Percentiles rank a stretch among this genome's conserved stretches.
Conservation (phyloP, 1,139 yeast genomes). For the Zygosaccharomyces pseudobailii region DNA sequence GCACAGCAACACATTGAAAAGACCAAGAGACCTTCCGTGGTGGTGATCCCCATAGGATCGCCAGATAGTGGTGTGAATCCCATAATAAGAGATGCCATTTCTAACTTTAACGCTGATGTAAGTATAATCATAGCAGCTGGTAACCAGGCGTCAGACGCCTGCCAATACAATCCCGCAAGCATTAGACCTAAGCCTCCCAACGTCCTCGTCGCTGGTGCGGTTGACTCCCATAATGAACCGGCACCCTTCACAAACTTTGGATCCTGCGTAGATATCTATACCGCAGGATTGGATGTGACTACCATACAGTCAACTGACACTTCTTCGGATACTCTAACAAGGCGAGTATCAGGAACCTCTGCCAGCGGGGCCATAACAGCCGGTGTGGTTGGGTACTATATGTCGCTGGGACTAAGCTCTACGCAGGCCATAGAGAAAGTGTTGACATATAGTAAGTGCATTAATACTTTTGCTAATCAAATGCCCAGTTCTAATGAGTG, state of each 20-base stretch:
- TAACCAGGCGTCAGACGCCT: slow-evolving; percentile 59
- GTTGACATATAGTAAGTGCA: not conserved
- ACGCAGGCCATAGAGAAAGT: slow-evolving; percentile 40
- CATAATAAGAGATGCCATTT: slow-evolving; percentile 44
- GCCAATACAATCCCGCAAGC: slow-evolving; percentile 58
- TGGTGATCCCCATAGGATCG: slow-evolving; percentile 55
- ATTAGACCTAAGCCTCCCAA: slow-evolving; percentile 37
- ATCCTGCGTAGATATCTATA: slow-evolving; percentile 59
- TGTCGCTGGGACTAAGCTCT: slow-evolving; percentile 55
- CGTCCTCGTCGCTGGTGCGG: slow-evolving; percentile 60
- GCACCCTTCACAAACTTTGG: slow-evolving; percentile 64
- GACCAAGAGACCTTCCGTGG: slow-evolving; percentile 46
- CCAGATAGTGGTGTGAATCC: slow-evolving; percentile 2
- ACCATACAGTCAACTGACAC: slow-evolving; percentile 36
- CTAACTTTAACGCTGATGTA: slow-evolving; percentile 53
- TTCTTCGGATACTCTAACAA: slow-evolving; percentile 29
- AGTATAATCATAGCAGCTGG: slow-evolving; percentile 68
- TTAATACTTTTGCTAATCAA: not conserved
- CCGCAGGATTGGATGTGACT: slow-evolving; percentile 51
- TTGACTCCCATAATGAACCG: slow-evolving; percentile 42
- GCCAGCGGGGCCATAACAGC: slow-evolving; percentile 73
- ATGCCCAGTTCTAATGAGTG: slow-evolving; percentile 6
- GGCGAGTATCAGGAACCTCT: slow-evolving; percentile 52
- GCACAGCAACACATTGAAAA: slow-evolving; percentile 38
- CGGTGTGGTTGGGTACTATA: slow-evolving; percentile 60